phyloP scores from a whole-genome alignment of 2,329 filamentous ascomycete genomes.

The Colletotrichum chrysophilum region DNA sequence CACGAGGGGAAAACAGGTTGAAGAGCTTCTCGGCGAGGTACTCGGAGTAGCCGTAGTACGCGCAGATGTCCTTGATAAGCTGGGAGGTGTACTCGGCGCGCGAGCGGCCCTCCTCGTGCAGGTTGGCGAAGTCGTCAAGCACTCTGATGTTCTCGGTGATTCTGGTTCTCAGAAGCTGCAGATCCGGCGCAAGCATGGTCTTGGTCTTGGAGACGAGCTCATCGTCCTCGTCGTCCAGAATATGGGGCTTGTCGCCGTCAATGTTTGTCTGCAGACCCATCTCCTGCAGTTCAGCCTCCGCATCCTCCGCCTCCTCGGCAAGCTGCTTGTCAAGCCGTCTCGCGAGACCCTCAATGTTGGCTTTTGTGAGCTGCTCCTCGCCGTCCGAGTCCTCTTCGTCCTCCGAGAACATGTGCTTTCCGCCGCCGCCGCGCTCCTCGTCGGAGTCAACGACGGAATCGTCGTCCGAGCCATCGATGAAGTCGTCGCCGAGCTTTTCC shows the following conservation, averaged over 20 bases:
- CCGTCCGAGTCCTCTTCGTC: conserved; percentile 89
- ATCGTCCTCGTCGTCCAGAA: conserved; percentile 67
- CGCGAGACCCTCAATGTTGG: conserved; percentile 93
- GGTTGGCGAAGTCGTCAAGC: conserved; percentile 83
- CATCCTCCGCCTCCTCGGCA: conserved; percentile 81
- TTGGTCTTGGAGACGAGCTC: conserved; percentile 63
- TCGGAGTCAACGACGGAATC: conserved; percentile 76
- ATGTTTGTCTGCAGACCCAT: conserved; percentile 93
- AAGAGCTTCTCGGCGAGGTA: conserved; percentile 97
- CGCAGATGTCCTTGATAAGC: conserved; percentile 88
- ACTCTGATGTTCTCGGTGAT: conserved; percentile 95
- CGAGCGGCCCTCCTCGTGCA: conserved; percentile 80
- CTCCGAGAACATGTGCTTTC: conserved; percentile 86
- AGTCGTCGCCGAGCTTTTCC: conserved; percentile 59
- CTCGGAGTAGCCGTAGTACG: conserved; percentile 95
- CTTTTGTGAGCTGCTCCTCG: conserved; percentile 90
- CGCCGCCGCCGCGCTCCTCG: conserved; percentile 57
- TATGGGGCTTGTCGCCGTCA: conserved; percentile 72
- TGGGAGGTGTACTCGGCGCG: conserved; percentile 88
- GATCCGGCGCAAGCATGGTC: conserved; percentile 79
- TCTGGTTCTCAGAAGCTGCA: conserved; percentile 85
- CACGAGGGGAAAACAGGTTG: conserved; percentile 87
- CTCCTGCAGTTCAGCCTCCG: conserved; percentile 85
- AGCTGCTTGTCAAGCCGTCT: conserved; percentile 80
- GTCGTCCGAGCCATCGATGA: conserved; percentile 60